Conservation (phyloP, 331 rosid genomes). For the Prunus yedoensis region DNA sequence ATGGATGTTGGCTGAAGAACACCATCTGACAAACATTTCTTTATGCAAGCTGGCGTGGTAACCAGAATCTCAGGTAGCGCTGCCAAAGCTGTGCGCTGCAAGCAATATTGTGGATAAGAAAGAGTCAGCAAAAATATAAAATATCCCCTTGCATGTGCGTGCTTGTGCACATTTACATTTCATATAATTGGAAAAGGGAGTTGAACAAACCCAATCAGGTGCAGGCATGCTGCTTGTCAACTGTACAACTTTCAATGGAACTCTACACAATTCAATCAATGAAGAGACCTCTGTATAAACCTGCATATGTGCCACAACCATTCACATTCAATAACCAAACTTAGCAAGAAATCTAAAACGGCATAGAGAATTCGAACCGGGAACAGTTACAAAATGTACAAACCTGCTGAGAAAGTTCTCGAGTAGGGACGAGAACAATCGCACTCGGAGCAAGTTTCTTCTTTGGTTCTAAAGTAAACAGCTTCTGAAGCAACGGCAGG, state of each 20-base stretch:
- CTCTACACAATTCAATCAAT: conserved; percentile 68
- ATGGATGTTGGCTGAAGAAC: conserved; percentile 59
- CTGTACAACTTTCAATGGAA: conserved; percentile 75
- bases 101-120: conserved; percentile 22
- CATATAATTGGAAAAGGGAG: background rate
- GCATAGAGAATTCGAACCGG: background rate
- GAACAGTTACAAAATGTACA: background rate
- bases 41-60: conserved; percentile 79
- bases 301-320: conserved; percentile 30
- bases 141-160: background rate
- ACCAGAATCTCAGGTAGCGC: conserved; percentile 84
- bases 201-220: conserved; percentile 70
- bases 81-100: conserved; percentile 67
- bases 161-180: background rate
- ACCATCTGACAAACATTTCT: conserved; percentile 71
- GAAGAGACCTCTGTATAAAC: conserved; percentile 63
- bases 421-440: conserved; percentile 74
- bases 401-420: conserved; percentile 86
- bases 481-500: conserved; percentile 85
- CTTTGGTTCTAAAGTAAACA: conserved; percentile 48
- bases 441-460: conserved; percentile 75
- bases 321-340: background rate
- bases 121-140: background rate
- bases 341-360: background rate
- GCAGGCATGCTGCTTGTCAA: conserved; percentile 70